Evolutionary conservation across 1,284 basidiomycete species (phyloP).

Genomic region (Phlebopus sp.): DNA sequence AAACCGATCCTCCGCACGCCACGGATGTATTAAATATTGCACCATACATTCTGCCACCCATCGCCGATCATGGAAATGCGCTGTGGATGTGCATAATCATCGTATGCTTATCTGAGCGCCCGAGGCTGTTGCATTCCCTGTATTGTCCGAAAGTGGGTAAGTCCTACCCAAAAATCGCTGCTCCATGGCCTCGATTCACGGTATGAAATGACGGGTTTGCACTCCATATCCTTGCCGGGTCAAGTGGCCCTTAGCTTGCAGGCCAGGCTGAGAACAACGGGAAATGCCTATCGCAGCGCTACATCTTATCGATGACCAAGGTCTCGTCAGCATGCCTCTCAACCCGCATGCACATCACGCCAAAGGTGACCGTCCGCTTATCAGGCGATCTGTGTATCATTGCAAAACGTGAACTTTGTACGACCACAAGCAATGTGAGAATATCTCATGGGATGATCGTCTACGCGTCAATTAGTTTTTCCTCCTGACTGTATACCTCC

Average conservation of each 20-base stretch:
- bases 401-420: slow-evolving; percentile 1
- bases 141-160: neutral
- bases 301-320: slow-evolving; percentile 6
- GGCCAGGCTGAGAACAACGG: neutral
- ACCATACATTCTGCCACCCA: slow-evolving; percentile 8
- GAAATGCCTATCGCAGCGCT: neutral
- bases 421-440: neutral
- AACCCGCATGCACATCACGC: neutral
- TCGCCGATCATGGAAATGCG: slow-evolving; percentile 3
- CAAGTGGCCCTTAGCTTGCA: neutral
- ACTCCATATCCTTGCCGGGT: neutral
- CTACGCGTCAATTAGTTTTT: slow-evolving; percentile 60
- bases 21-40: neutral
- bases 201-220: slow-evolving; percentile 2
- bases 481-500: slow-evolving; percentile 42
- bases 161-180: neutral
- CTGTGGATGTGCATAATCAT: neutral
- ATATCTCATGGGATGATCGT: slow-evolving; percentile 14
- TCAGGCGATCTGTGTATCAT: slow-evolving; percentile 1
- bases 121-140: neutral
- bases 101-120: slow-evolving; percentile 14
- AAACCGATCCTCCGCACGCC: slow-evolving; percentile 2
- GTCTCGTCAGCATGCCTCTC: neutral
- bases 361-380: slow-evolving; percentile 1
- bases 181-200: neutral